Conservation (phyloP, 1,284 basidiomycete genomes). For the Malassezia restricta region DNA sequence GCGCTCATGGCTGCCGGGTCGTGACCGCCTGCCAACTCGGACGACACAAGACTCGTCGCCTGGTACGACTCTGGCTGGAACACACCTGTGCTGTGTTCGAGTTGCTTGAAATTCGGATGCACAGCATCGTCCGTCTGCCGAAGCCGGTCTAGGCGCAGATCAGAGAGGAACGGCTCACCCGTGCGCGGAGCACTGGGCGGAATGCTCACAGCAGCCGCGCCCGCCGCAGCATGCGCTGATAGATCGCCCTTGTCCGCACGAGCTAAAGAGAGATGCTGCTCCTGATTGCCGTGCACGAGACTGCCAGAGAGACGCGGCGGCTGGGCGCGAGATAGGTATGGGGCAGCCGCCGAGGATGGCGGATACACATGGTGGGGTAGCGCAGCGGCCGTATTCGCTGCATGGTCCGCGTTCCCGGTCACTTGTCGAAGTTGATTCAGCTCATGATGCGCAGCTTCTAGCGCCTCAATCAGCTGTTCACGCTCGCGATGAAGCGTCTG, state of each 20-base stretch:
- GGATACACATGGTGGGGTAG: conserved; percentile 12
- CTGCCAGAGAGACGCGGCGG: conserved; percentile 7
- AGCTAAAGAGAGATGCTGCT: conserved; percentile 3
- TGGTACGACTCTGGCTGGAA: conserved; percentile 17
- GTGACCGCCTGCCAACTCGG: conserved; percentile 1
- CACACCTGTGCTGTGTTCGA: conserved; percentile 9
- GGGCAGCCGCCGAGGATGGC: neutral
- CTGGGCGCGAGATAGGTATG: neutral
- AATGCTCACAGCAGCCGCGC: neutral
- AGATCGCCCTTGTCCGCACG: conserved; percentile 6
- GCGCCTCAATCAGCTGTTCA: conserved; percentile 16
- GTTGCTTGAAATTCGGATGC: conserved; percentile 14
- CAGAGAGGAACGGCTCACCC: conserved; percentile 8
- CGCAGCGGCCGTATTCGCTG: neutral
- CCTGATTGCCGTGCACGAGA: conserved; percentile 2
- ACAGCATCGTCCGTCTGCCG: conserved; percentile 13
- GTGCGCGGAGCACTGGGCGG: neutral
- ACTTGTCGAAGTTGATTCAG: conserved; percentile 16
- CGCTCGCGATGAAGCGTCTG: conserved; percentile 18
- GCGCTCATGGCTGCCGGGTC: neutral
- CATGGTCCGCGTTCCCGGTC: conserved; percentile 6
- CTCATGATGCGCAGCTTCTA: conserved; percentile 17
- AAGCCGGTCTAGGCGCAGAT: conserved; percentile 15
- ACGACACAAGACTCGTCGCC: neutral
- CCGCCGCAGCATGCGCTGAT: neutral